Evolutionary conservation across 345 rosid genomes (phyloP), one percentile per base, ranked within the genome.

Genomic region (Eucalyptus melliodora): DNA sequence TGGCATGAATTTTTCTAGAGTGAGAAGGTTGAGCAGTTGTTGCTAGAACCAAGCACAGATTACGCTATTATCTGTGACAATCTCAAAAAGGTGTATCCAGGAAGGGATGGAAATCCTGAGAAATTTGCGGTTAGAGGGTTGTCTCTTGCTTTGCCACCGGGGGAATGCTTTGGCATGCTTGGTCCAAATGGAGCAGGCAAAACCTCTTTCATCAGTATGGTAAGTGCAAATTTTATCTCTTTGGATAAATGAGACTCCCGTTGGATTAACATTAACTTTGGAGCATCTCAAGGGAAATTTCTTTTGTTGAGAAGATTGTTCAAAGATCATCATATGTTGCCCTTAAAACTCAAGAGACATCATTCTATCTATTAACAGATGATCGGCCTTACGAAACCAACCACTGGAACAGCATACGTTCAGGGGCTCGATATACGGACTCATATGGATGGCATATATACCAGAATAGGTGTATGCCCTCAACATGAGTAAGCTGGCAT

Each of bases 111-210:
- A 83, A 98, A 98, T 89, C 99, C 97, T 7, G 96, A 93, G 50
- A 97, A 98, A 91, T 23, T 94, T 90, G 99, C 99, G 47, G 99
- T 98, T 8, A 93, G 94, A 42, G 99, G 99, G 40, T 91, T 98
- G 91, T 97, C 99, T 92, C 99, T 98, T 86, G 99, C 97, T 86
- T 90, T 98, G 90, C 97, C 99, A 89, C 93, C 93, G 85, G 99
- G 98, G 88, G 99, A 98, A 92, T 98, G 99, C 93, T 96, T 98
- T 30, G 99, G 99, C 65, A 95, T 98, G 97, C 96, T 98, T 87
- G 99, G 99, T 87, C 99, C 99, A 9, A 98, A 98, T 92, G 99
- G 98, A 82, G 99, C 99, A 37, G 99, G 99, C 59, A 98, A 98
- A 90, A 96, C 99, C 60, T 97, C 99, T 56, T 96, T 98, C 90